Conservation (phyloP, 225 moss, liverwort and hornwort species). For the Rhytidiadelphus loreus region DNA sequence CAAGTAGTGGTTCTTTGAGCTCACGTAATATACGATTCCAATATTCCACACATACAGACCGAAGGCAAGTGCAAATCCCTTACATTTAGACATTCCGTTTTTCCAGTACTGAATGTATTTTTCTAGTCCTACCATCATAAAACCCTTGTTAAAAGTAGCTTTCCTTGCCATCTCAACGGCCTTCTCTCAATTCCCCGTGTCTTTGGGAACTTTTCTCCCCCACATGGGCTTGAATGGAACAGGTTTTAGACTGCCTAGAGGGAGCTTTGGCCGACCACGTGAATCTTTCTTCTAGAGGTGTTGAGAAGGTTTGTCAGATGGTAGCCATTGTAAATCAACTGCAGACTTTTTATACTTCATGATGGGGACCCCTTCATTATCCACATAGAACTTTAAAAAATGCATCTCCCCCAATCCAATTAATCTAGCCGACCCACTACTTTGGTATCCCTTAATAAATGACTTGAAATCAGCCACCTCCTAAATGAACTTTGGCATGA, state of each 20-base stretch:
- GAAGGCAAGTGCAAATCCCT: no score
- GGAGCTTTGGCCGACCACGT: accelerated
- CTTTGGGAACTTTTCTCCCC: accelerated
- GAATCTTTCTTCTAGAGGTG: accelerated
- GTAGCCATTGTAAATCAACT: accelerated
- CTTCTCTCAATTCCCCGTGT: accelerated
- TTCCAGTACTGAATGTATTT: no score
- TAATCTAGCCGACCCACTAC: accelerated
- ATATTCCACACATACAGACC: no score
- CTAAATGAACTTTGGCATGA: background rate
- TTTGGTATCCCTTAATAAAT: accelerated
- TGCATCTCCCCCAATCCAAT: background rate
- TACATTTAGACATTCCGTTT: no score
- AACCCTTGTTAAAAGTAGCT: no score
- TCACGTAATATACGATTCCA: no score
- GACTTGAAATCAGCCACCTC: background rate
- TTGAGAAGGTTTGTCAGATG: accelerated
- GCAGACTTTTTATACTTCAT: background rate
- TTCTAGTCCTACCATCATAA: no score
- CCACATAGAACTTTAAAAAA: background rate
- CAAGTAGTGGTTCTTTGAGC: no score
- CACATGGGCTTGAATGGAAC: background rate
- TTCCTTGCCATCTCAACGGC: background rate
- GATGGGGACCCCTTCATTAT: accelerated
- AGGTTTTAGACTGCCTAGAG: accelerated